Evolutionary conservation across 1,139 yeast species (phyloP).

Genomic region (Suzukiozyma palmioleophila): DNA sequence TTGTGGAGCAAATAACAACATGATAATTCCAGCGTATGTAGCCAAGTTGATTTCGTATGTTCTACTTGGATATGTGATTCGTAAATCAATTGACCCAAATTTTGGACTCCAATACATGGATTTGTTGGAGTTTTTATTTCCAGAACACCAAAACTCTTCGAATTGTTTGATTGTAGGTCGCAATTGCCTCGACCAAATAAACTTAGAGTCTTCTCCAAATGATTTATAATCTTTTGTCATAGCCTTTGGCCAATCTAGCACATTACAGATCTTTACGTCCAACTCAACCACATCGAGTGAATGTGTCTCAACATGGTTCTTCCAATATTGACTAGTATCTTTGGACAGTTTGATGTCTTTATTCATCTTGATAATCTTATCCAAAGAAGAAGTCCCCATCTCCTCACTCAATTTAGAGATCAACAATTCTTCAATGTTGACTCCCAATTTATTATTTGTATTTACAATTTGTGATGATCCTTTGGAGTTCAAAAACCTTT

Average conservation of each 20-base stretch:
- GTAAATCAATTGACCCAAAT: constrained; percentile 76
- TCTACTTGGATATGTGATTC: constrained; percentile 59
- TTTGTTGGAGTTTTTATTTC: constrained; percentile 66
- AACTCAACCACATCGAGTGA: constrained; percentile 26
- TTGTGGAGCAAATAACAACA: constrained; percentile 64
- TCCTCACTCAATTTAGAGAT: constrained; percentile 72
- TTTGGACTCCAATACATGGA: constrained; percentile 80
- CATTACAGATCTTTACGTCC: constrained; percentile 53
- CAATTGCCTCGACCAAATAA: constrained; percentile 45
- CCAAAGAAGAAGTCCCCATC: constrained; percentile 75
- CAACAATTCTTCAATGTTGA: constrained; percentile 67
- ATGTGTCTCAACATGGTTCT: constrained; percentile 18
- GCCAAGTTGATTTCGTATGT: constrained; percentile 82
- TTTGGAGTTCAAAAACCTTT: constrained; percentile 61
- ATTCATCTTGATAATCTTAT: constrained; percentile 85
- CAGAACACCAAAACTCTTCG: constrained; percentile 45
- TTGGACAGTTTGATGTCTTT: constrained; percentile 70
- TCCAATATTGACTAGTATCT: constrained; percentile 57
- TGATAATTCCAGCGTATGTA: constrained; percentile 71
- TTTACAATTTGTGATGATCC: constrained; percentile 15
- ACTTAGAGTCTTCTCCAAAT: constrained; percentile 36
- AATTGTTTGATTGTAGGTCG: constrained; percentile 35
- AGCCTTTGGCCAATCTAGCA: constrained; percentile 47
- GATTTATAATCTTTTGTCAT: constrained; percentile 56
- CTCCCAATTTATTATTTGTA: constrained; percentile 24